Percentiles rank a stretch among this genome's conserved stretches.
phyloP scores from a whole-genome alignment of 1,139 yeast species.

The Blastobotrys illinoisensis region DNA sequence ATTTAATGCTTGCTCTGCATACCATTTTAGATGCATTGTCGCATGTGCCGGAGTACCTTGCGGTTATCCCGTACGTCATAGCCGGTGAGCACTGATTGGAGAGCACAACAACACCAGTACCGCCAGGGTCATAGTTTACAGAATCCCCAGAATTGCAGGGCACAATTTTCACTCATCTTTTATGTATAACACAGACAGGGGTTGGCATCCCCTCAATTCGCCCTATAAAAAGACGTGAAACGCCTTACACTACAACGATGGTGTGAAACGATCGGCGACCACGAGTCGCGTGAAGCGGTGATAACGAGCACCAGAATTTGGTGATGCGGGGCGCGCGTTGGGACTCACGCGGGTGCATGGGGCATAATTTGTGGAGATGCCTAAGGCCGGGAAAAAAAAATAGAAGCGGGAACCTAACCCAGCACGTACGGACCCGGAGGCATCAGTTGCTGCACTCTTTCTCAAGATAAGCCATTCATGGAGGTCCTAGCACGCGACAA shows the following conservation, averaged over 20 bases:
- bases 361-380: background rate
- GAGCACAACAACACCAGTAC: too few species aligned
- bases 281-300: background rate
- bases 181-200: too few species aligned
- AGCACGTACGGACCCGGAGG: background rate
- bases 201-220: background rate
- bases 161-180: too few species aligned
- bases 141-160: too few species aligned
- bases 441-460: background rate
- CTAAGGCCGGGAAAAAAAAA: background rate
- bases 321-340: background rate
- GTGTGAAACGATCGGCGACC: background rate
- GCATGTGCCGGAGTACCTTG: too few species aligned
- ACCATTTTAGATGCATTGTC: too few species aligned
- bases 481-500: background rate
- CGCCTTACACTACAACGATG: background rate
- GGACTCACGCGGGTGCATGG: background rate
- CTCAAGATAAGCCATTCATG: background rate
- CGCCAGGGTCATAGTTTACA: too few species aligned
- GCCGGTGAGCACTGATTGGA: too few species aligned
- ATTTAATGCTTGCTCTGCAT: too few species aligned
- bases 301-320: background rate
- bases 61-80: too few species aligned
- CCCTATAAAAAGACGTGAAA: background rate
- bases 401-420: background rate